Evolutionary conservation across 768 basidiomycete genomes (phyloP).

Genomic region (Pulveroboletus sp.): DNA sequence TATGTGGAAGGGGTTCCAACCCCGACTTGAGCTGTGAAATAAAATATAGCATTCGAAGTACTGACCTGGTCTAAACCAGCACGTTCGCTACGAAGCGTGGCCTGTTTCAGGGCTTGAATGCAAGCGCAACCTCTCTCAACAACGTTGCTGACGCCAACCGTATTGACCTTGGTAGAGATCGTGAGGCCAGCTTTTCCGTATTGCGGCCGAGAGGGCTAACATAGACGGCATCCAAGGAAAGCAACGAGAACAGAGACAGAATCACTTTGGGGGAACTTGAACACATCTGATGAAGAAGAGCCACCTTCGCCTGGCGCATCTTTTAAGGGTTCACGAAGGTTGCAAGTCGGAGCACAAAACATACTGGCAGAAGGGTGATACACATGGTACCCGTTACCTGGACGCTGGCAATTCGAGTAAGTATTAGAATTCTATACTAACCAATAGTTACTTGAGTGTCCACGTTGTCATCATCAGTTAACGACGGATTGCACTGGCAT

Average conservation of each 20-base stretch:
- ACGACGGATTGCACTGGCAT: too few species aligned
- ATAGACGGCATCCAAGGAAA: conserved; percentile 2
- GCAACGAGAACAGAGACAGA: conserved; percentile 1
- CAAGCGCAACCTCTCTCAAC: conserved; percentile 24
- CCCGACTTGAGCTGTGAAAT: conserved; percentile 29
- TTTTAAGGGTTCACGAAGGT: too few species aligned
- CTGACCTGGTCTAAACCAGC: background rate
- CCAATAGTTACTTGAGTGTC: too few species aligned
- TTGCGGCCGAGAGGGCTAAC: conserved; percentile 10
- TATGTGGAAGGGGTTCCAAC: conserved; percentile 23
- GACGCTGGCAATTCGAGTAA: too few species aligned
- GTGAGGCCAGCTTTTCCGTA: conserved; percentile 14
- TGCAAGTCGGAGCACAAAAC: too few species aligned
- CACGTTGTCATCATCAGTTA: too few species aligned
- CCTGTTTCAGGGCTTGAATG: conserved; percentile 8
- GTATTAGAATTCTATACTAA: too few species aligned
- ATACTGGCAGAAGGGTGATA: too few species aligned
- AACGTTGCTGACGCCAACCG: conserved; percentile 8
- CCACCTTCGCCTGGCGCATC: too few species aligned
- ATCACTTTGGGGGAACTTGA: too few species aligned
- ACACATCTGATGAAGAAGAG: too few species aligned
- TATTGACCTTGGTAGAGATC: conserved; percentile 13
- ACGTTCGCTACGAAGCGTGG: background rate
- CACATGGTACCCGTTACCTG: too few species aligned
- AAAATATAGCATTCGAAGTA: conserved; percentile 20